Base-by-base conservation (phyloP, 495 filamentous ascomycete species). In the Pyrenopolyporus hunteri region DNA sequence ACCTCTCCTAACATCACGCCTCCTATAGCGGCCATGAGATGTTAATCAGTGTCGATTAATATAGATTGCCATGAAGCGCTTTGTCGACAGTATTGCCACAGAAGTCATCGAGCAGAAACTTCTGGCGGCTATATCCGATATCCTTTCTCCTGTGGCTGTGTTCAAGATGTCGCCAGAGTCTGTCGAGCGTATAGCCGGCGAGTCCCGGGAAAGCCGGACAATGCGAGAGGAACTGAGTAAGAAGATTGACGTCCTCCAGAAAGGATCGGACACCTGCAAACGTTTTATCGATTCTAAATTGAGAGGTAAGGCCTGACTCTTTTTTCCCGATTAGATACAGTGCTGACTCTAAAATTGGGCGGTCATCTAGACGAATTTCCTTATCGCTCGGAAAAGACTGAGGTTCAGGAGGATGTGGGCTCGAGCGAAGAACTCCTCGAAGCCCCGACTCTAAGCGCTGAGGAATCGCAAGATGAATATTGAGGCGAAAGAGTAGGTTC, bases 101-200 rank as follows among this genome's bases (percentile, higher is more conserved):
- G 74, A 86, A 32, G 86, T 80, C 2, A 81, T 87, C 26, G 86
- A 89, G 46, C 74, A 77, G 22, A 83, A 82, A 64, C 76, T 89
- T 32, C 70, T 89, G n/a, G 60, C 57, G 13, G 58, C 63, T 6
- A 68, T 85, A 9, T 56, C 76, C 3, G 61, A 67, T 0, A 74
- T 85, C 28, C 78, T 70, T 42, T 68, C 66, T 3, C 66, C 66
- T 6, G 57, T 66, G 2, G 56, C 54, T 8, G 62, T 68, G n/a
- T 62, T 65, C 17, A 45, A 13, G 9, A 68, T 68, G 62, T 36
- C 61, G 1, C 47, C 57, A 8, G 47, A 71, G 2, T 81, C 87
- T 76, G 70, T 86, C 8, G 63, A 70, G 6, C 51, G 66, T 47
- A 79, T 87, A 36, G 83, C 83, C 2, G 83, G 81, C 19, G 84